Conservation (phyloP, 805 yeast species). For the baker's yeast (Saccharomyces cerevisiae) region DNA sequence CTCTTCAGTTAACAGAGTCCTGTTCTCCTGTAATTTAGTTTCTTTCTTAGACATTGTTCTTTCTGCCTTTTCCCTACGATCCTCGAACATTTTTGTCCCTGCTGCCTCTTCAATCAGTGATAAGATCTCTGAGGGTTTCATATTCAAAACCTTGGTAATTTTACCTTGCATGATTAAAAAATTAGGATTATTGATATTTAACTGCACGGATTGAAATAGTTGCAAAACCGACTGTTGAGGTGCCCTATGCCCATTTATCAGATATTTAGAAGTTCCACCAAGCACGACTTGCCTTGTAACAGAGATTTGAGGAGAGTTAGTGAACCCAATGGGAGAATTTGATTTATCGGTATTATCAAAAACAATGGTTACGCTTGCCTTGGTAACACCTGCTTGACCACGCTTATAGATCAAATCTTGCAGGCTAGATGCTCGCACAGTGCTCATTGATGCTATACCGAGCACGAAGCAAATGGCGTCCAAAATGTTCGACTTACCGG, state of each 20-base stretch:
- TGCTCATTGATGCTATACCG: slow-evolving; percentile 90
- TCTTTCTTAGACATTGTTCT: slow-evolving; percentile 89
- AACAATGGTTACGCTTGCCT: slow-evolving; percentile 92
- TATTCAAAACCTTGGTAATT: slow-evolving; percentile 91
- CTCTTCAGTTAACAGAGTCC: slow-evolving; percentile 67
- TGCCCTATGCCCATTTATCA: slow-evolving; percentile 93
- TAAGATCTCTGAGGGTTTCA: slow-evolving; percentile 86
- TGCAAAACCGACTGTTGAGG: slow-evolving; percentile 88
- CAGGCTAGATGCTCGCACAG: slow-evolving; percentile 85
- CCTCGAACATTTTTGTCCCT: slow-evolving; percentile 93
- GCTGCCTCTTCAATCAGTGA: slow-evolving; percentile 96
- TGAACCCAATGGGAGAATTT: slow-evolving; percentile 83
- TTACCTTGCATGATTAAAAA: slow-evolving; percentile 98
- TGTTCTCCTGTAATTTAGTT: slow-evolving; percentile 69
- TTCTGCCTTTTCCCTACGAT: slow-evolving; percentile 83
- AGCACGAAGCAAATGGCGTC: slow-evolving; percentile 98
- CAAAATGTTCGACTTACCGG: slow-evolving; percentile 91
- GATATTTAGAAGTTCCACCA: slow-evolving; percentile 87
- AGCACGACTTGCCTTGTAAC: slow-evolving; percentile 86
- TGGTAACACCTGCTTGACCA: slow-evolving; percentile 97
- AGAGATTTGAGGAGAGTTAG: slow-evolving; percentile 65
- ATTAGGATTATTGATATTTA: slow-evolving; percentile 93
- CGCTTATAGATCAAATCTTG: slow-evolving; percentile 94
- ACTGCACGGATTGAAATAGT: slow-evolving; percentile 87
- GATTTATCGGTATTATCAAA: slow-evolving; percentile 76